Conservation (phyloP, 352 stramenopile genomes). For the Nothophytophthora sp. region DNA sequence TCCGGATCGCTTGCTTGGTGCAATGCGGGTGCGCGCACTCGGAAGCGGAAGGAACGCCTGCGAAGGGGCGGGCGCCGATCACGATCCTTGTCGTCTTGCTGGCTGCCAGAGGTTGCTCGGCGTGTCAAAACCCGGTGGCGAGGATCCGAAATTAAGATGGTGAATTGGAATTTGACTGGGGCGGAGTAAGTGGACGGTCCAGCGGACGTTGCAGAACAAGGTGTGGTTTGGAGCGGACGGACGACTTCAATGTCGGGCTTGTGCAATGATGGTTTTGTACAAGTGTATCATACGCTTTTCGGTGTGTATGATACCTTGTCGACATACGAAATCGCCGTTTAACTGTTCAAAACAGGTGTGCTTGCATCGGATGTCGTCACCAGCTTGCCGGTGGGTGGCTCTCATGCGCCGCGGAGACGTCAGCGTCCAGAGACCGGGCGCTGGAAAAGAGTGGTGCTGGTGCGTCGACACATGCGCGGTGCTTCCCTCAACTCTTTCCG, state of each 20-base stretch:
- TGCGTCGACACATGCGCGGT: constrained; percentile 44
- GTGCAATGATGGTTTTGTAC: too few relatives aligned
- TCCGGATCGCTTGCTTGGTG: not conserved
- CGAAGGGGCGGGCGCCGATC: too few relatives aligned
- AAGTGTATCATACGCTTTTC: too few relatives aligned
- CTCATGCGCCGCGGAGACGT: constrained; percentile 4
- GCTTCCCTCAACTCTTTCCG: constrained; percentile 55
- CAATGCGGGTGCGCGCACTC: too few relatives aligned
- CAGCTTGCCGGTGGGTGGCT: constrained; percentile 12
- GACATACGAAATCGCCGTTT: not conserved
- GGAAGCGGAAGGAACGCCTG: too few relatives aligned
- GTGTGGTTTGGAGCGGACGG: constrained; percentile 11
- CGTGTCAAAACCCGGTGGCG: not conserved
- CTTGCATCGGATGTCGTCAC: not conserved
- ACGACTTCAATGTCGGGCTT: not conserved
- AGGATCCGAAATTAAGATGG: not conserved
- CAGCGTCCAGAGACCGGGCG: constrained; percentile 16
- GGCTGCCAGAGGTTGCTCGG: too few relatives aligned
- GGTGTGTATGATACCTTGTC: not conserved
- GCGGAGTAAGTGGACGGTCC: constrained; percentile 17
- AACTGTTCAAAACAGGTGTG: not conserved
- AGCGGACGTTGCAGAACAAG: not conserved
- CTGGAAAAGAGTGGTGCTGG: constrained; percentile 50
- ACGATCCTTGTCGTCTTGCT: too few relatives aligned
- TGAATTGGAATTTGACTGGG: constrained; percentile 18